Evolutionary conservation across 192 early-diverging fungal species (phyloP).

Genomic region (Mortierella antarctica): DNA sequence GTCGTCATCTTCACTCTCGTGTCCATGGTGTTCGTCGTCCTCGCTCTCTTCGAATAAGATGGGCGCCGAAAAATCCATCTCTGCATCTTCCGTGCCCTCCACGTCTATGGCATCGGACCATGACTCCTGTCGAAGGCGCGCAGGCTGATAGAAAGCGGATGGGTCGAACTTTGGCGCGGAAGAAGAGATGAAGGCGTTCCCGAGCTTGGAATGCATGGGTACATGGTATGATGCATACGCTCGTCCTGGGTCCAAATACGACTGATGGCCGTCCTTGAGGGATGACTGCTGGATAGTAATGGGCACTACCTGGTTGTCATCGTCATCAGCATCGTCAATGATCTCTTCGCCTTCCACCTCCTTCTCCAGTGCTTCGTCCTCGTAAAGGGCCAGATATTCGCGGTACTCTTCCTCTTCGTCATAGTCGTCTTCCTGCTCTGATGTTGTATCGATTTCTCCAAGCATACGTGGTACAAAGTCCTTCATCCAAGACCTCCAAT

Average conservation of each 20-base stretch:
- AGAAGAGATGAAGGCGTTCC: constrained; percentile 8
- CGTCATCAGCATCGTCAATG: constrained; percentile 10
- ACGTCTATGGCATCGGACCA: constrained; percentile 59
- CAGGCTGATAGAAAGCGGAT: constrained; percentile 41
- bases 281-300: constrained; percentile 36
- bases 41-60: constrained; percentile 51
- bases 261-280: constrained; percentile 4
- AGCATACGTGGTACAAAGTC: constrained; percentile 49
- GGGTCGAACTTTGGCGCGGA: constrained; percentile 43
- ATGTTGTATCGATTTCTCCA: constrained; percentile 17
- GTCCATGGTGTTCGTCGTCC: constrained; percentile 12
- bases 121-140: constrained; percentile 51
- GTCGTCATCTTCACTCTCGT: constrained; percentile 13
- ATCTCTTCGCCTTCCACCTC: constrained; percentile 36
- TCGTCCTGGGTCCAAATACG: constrained; percentile 10
- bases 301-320: constrained; percentile 34
- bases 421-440: constrained; percentile 15
- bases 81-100: constrained; percentile 52
- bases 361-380: constrained; percentile 5
- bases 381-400: constrained; percentile 26
- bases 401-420: constrained; percentile 19
- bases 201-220: not conserved
- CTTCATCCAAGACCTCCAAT: constrained; percentile 44
- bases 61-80: constrained; percentile 53
- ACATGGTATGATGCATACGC: constrained; percentile 25